Base-by-base conservation (phyloP, 2,329 filamentous ascomycete species). In the Paracoccidioides brasiliensis region DNA sequence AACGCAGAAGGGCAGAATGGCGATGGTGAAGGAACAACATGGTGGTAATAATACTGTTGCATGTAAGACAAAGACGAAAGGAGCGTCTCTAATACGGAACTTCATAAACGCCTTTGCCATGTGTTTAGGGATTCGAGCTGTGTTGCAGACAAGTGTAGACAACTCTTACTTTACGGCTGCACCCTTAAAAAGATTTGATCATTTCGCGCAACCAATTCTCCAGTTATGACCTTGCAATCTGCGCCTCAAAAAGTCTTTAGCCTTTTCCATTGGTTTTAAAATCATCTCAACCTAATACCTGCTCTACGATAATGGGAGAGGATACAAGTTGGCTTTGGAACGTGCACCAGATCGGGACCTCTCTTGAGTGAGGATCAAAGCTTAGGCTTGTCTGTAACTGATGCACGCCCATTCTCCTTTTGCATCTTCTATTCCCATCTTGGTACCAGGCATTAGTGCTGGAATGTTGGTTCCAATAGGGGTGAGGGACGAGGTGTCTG, bases 311-410 rank as follows among this genome's bases (percentile, higher is more conserved):
- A 38, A 5, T 49, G 33, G 30, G 9, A 48, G 53, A 57, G 55
- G 38, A 42, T 55, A 46, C 40, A 53, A 15, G 52, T 45, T 43
- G 57, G 55, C 41, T 38, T 48, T 54, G 55, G 53, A 49, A 56
- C 55, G 58, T 57, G 64, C 59, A 66, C 67, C 68, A 67, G 64
- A 63, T 72, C 73, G 78, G 88, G 88, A 89, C 87, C 86, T 89
- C 88, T 89, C 86, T 82, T 69, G 84, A 80, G 86, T 90, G 89
- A 86, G 86, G 76, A 84, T 94, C 88, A 94, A 89, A 90, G 88
- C 77, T 83, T 89, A 76, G 88, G 80, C 88, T 91, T 90, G 87
- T 91, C 88, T 76, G 79, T 75, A 63, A 66, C 67, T 68, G 37
- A 61, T 61, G 61, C 56, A 65, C 63, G 66, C 65, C 65, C 60